Evolutionary conservation across 140 eudicot species (phyloP).

Genomic region (Cichorium intybus): DNA sequence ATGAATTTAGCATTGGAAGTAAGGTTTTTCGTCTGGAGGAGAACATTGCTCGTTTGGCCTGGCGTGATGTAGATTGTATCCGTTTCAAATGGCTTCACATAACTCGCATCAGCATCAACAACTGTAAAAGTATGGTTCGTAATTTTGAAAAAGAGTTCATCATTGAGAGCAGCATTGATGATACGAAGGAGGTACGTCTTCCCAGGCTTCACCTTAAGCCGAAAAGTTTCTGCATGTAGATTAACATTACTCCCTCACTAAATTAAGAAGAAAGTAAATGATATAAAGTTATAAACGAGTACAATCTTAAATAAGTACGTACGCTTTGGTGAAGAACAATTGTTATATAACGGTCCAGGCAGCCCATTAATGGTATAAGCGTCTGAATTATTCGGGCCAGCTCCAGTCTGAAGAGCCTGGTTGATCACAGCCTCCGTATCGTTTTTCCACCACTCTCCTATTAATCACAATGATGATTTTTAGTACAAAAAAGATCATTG

Average conservation of each 20-base stretch:
- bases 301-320: background rate
- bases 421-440: slow-evolving; percentile 63
- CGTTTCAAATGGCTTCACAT: slow-evolving; percentile 62
- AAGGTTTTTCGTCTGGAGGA: slow-evolving; percentile 51
- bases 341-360: slow-evolving; percentile 52
- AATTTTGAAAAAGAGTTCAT: slow-evolving; percentile 62
- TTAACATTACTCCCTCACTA: background rate
- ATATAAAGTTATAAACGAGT: background rate
- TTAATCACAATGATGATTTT: background rate
- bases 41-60: slow-evolving; percentile 76
- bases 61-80: slow-evolving; percentile 57
- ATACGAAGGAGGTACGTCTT: slow-evolving; percentile 65
- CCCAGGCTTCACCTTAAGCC: slow-evolving; percentile 57
- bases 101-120: slow-evolving; percentile 70
- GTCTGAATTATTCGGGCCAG: slow-evolving; percentile 61
- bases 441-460: slow-evolving; percentile 69
- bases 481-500: background rate
- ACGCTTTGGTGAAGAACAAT: slow-evolving; percentile 60
- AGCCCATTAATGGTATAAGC: slow-evolving; percentile 61
- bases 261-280: background rate
- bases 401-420: slow-evolving; percentile 66
- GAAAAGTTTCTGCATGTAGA: slow-evolving; percentile 44
- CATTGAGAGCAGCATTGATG: slow-evolving; percentile 71
- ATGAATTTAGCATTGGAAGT: slow-evolving; percentile 36
- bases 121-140: slow-evolving; percentile 66